Conservation (phyloP, 768 basidiomycete genomes). For the Lanmaoa pseudosensibilis region DNA sequence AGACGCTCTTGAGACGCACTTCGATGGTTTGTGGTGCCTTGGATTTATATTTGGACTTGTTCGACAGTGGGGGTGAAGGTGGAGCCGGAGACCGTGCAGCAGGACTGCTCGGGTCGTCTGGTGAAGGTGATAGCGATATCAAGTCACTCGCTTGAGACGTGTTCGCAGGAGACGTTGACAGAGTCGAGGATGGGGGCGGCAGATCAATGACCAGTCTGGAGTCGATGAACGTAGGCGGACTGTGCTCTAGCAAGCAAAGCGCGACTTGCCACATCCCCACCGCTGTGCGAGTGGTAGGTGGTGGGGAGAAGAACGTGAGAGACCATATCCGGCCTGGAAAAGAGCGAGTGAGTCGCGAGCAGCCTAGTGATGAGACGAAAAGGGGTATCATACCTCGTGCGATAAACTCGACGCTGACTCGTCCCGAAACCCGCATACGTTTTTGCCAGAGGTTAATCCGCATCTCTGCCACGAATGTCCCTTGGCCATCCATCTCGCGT, state of each 20-base stretch:
- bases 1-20: slow-evolving; percentile 33
- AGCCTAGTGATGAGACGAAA: neutral
- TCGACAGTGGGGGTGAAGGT: neutral
- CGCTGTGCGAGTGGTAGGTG: neutral
- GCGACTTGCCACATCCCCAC: slow-evolving; percentile 42
- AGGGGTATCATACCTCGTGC: slow-evolving; percentile 42
- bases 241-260: slow-evolving; percentile 53
- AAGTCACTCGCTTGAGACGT: slow-evolving; percentile 3
- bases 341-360: neutral
- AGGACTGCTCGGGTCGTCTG: neutral
- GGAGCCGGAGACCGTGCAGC: neutral
- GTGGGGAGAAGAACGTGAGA: slow-evolving; percentile 23
- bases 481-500: slow-evolving; percentile 49
- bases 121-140: slow-evolving; percentile 5
- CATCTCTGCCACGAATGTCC: slow-evolving; percentile 49
- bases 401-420: slow-evolving; percentile 63
- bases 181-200: slow-evolving; percentile 19
- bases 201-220: slow-evolving; percentile 48
- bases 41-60: slow-evolving; percentile 6
- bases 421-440: slow-evolving; percentile 63
- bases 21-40: slow-evolving; percentile 8
- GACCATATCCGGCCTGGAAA: slow-evolving; percentile 31
- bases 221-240: slow-evolving; percentile 59
- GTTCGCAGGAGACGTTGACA: neutral
- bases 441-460: slow-evolving; percentile 61